Base-by-base conservation (phyloP, 2,329 filamentous ascomycete species). In the Hypoxylon sp. region DNA sequence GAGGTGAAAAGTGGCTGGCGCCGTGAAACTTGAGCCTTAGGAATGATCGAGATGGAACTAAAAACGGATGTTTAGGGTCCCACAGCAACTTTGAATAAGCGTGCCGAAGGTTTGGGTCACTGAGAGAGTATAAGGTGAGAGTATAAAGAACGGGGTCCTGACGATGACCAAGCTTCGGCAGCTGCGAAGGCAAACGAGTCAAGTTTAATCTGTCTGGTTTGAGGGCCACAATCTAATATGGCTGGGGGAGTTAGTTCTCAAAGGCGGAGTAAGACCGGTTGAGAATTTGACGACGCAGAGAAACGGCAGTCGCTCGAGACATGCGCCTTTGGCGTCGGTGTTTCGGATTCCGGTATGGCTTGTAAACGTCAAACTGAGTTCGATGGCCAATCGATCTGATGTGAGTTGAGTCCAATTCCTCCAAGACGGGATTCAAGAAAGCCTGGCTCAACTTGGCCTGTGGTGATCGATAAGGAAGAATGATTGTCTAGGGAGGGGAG, bases 391-490 rank as follows among this genome's bases (percentile, higher is more conserved):
- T 50, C 32, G 53, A 65, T 49, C 38, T 48, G 55, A 41, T 38
- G 45, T 45, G 61, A 65, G 57, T 58, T 56, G 34, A 21, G 60
- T 41, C 48, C 49, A 46, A 52, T 61, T 52, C 41, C 60, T 43
- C 62, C 23, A 55, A 38, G 13, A 49, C 34, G 49, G 14, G 14
- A 50, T 36, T 23, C 60, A 36, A 28, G 51, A 59, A 58, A 46
- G 25, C 11, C 58, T 34, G 28, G 46, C 46, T 17, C 34, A 36
- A 60, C 41, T 52, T 50, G 49, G 30, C 49, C 23, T 36, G 23
- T 63, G 41, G 32, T 60, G 67, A 19, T 63, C 52, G 64, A 67
- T 67, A 67, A 55, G 67, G 60, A 67, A 63, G 52, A 67, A 57
- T 60, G 50, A 62, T 59, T 63, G 58, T 51, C 56, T 50, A 59